phyloP scores from a whole-genome alignment of 2,329 filamentous ascomycete genomes.

The Pleochaeta shiraiana region DNA sequence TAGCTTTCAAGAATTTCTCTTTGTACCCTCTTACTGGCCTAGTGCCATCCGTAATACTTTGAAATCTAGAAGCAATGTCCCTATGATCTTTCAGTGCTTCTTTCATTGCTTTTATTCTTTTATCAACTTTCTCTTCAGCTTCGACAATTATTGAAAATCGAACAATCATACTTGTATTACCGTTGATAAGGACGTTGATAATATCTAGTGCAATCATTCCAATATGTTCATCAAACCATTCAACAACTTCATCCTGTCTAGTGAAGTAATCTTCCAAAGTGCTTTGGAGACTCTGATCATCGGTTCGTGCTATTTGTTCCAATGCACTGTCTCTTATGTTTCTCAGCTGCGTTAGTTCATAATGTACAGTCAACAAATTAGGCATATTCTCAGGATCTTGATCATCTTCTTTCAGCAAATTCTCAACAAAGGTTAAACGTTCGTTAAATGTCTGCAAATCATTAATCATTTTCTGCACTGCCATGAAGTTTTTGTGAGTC shows the following conservation, averaged over 20 bases:
- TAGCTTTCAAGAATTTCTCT: constrained; percentile 66
- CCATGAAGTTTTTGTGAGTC: constrained; percentile 90
- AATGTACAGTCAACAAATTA: constrained; percentile 74
- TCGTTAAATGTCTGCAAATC: constrained; percentile 76
- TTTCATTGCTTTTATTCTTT: constrained; percentile 72
- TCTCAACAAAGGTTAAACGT: constrained; percentile 52
- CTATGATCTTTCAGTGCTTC: constrained; percentile 92
- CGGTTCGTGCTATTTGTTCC: constrained; percentile 71
- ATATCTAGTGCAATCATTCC: constrained; percentile 75
- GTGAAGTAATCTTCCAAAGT: constrained; percentile 84
- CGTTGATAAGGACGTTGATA: constrained; percentile 65
- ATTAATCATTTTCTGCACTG: constrained; percentile 78
- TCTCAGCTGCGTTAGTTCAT: constrained; percentile 72
- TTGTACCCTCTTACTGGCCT: constrained; percentile 92
- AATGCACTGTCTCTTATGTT: constrained; percentile 94
- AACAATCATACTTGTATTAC: constrained; percentile 78
- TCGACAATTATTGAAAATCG: constrained; percentile 81
- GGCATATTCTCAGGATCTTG: constrained; percentile 74
- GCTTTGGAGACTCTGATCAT: constrained; percentile 50
- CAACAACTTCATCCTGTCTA: constrained; percentile 65
- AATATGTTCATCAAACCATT: constrained; percentile 92
- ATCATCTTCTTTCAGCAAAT: constrained; percentile 64
- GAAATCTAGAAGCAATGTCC: constrained; percentile 80
- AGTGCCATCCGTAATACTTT: constrained; percentile 83
- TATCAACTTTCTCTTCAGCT: constrained; percentile 91